Conservation (phyloP, 352 stramenopile genomes). For the Pythium diclinum region DNA sequence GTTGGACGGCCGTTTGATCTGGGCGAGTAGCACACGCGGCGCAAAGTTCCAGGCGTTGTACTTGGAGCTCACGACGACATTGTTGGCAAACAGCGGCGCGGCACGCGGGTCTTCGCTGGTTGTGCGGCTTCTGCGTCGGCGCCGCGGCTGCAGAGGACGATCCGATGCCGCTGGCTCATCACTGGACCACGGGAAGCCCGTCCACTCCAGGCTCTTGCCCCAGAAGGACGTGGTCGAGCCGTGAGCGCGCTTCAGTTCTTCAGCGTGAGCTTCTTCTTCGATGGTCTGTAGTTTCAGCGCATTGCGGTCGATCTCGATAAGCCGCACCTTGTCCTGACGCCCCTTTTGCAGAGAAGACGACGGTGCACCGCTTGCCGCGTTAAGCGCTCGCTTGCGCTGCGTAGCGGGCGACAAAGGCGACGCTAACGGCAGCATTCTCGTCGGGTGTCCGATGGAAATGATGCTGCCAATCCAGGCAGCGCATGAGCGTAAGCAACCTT, state of each 20-base stretch:
- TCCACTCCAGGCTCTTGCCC: slow-evolving; percentile 15
- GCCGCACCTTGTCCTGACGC: slow-evolving; percentile 5
- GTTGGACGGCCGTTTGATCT: slow-evolving; percentile 74
- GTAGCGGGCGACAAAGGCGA: slow-evolving; percentile 6
- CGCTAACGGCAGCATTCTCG: background rate
- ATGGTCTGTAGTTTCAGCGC: slow-evolving; percentile 16
- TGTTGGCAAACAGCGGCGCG: slow-evolving; percentile 40
- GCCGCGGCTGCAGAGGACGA: slow-evolving; percentile 1
- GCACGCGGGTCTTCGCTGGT: slow-evolving; percentile 19
- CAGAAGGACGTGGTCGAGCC: slow-evolving; percentile 11
- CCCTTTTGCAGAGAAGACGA: background rate
- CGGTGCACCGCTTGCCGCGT: background rate
- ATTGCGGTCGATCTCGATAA: slow-evolving; percentile 23
- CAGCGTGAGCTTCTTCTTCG: slow-evolving; percentile 13
- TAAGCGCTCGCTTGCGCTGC: background rate
- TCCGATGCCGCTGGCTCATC: background rate
- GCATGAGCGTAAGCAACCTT: slow-evolving; percentile 17
- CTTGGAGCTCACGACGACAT: slow-evolving; percentile 79
- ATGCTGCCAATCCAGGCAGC: background rate
- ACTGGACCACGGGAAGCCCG: background rate
- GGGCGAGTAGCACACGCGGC: slow-evolving; percentile 66
- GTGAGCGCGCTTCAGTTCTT: slow-evolving; percentile 10
- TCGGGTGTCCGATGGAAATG: background rate
- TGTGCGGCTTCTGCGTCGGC: slow-evolving; percentile 13
- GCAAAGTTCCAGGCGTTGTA: slow-evolving; percentile 80